phyloP scores from a whole-genome alignment of 2,329 filamentous ascomycete species.

The Cordyceps cateniannulata region DNA sequence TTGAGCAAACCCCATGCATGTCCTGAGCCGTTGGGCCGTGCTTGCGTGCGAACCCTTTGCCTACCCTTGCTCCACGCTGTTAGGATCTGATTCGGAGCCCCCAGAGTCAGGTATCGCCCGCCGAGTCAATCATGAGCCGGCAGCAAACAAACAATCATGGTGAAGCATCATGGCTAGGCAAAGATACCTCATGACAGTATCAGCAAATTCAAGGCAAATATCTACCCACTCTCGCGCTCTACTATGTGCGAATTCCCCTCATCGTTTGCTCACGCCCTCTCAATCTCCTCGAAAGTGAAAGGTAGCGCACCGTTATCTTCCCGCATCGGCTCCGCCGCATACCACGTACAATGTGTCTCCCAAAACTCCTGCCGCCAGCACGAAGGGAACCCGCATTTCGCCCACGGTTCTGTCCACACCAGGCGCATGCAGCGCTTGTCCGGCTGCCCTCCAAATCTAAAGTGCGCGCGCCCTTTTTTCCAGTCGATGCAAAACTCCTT shows the following conservation, averaged over 20 bases:
- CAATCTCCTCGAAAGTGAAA: neutral
- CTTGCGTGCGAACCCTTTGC: neutral
- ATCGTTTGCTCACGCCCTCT: neutral
- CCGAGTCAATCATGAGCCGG: neutral
- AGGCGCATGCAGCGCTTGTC: slow-evolving; percentile 13
- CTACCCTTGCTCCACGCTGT: neutral
- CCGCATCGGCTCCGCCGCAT: neutral
- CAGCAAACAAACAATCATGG: neutral
- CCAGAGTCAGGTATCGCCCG: too few species aligned
- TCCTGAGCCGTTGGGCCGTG: neutral
- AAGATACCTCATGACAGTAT: neutral
- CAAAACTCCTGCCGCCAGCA: neutral
- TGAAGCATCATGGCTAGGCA: neutral
- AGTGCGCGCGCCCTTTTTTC: slow-evolving; percentile 3
- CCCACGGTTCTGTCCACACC: neutral
- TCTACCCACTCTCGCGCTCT: neutral
- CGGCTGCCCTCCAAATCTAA: slow-evolving; percentile 6
- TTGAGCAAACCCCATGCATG: neutral
- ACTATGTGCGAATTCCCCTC: neutral
- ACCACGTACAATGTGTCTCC: slow-evolving; percentile 6
- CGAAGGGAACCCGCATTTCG: neutral
- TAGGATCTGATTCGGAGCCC: too few species aligned
- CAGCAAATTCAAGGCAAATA: neutral
- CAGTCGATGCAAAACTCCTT: slow-evolving; percentile 13
- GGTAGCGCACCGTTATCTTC: slow-evolving; percentile 10